phyloP scores from a whole-genome alignment of 1,284 basidiomycete genomes.

The Ganoderma lucidum region DNA sequence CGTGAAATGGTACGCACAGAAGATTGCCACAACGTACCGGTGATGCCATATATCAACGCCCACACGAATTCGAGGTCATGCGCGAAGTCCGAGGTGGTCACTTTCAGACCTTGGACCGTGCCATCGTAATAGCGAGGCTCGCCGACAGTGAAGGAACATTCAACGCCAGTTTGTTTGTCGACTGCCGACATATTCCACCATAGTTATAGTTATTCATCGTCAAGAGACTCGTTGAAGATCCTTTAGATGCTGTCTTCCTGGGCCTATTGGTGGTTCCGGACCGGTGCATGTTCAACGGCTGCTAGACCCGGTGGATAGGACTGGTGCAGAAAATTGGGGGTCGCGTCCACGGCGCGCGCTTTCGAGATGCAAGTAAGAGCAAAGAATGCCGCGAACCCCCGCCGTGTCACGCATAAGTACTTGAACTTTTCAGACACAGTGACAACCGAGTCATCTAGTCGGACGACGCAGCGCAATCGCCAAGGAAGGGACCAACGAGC shows the following conservation, averaged over 20 bases:
- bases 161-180: background rate
- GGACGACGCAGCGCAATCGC: background rate
- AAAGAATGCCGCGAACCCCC: constrained; percentile 5
- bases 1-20: background rate
- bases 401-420: constrained; percentile 12
- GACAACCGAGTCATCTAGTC: constrained; percentile 20
- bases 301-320: too few species aligned
- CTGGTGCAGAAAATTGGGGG: constrained; percentile 14
- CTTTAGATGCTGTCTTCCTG: background rate
- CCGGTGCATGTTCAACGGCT: too few species aligned
- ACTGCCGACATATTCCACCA: constrained; percentile 15
- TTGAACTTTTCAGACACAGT: constrained; percentile 19
- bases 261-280: too few species aligned
- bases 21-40: background rate
- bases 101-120: constrained; percentile 17
- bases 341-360: constrained; percentile 19
- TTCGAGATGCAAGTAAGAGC: constrained; percentile 4
- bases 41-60: constrained; percentile 1
- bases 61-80: background rate
- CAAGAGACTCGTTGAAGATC: constrained; percentile 8
- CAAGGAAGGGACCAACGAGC: too few species aligned
- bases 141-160: constrained; percentile 9
- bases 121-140: constrained; percentile 16
- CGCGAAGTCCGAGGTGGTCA: constrained; percentile 13
- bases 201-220: constrained; percentile 16